Base-by-base conservation (phyloP, 306 rosid genomes). In the apple (Malus domestica) region DNA sequence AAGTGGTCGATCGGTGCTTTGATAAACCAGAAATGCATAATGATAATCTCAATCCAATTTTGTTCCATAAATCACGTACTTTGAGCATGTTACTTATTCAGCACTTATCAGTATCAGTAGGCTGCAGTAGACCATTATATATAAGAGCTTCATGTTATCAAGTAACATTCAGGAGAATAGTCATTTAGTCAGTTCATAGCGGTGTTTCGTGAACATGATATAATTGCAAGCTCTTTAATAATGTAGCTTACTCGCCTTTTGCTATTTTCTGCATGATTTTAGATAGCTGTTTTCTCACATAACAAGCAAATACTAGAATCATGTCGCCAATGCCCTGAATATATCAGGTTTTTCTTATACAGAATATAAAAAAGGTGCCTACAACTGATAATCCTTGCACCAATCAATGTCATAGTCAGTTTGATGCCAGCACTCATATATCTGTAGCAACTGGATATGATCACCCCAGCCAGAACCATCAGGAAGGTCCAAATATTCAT, bases 391-490 rank as follows among this genome's bases (percentile, higher is more conserved):
- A 67, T 88, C 97, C 83, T 95, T 95, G 85, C 97, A 95, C 98
- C 98, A 95, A 57, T 83, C 83, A 82, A 86, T 83, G 81, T 89
- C 89, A 78, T 82, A 89, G 83, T 86, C 5, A 4, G 33, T 30
- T 71, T 75, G 91, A 83, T 90, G 89, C 97, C 97, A 92, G 16
- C 83, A 76, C 60, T 95, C 96, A 77, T 59, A 95, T 83, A 90
- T 92, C 81, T 95, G 97, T 64, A 95, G 87, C 85, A 92, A 89
- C 52, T 92, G 97, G 79, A 95, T 90, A 77, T 95, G 97, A 79
- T 95, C 98, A 76, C 97, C 98, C 88, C 86, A 89, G 74, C 98
- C 98, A 80, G 85, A 89, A 70, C 97, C 97, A 89, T 90, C 97
- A 79, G 97, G 97, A 87, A 92, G 93, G 76, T 84, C 87, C 80